A percentile compares a stretch with the other conserved stretches of the same genome.
phyloP scores from a whole-genome alignment of 2,329 filamentous ascomycete species.

The Xylaria sp. region DNA sequence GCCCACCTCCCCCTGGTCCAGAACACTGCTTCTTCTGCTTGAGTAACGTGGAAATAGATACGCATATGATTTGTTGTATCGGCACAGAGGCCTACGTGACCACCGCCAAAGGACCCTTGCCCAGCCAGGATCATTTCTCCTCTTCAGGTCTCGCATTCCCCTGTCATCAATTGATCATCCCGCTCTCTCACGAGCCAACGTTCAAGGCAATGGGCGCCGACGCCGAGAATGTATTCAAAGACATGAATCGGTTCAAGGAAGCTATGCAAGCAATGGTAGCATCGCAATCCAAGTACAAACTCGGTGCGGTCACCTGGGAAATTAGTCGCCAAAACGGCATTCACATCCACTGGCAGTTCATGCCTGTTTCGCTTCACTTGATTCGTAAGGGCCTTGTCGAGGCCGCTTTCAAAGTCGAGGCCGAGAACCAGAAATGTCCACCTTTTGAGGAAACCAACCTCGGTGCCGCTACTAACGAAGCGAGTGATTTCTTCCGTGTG shows the following conservation, averaged over 20 bases:
- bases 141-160: slow-evolving; percentile 73
- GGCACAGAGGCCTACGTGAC: slow-evolving; percentile 88
- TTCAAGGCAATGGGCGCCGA: slow-evolving; percentile 69
- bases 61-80: slow-evolving; percentile 89
- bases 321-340: slow-evolving; percentile 82
- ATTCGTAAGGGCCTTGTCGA: slow-evolving; percentile 78
- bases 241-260: slow-evolving; percentile 83
- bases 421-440: slow-evolving; percentile 71
- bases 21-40: slow-evolving; percentile 95
- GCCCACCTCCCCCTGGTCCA: slow-evolving; percentile 66
- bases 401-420: slow-evolving; percentile 86
- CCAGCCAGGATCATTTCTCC: slow-evolving; percentile 70
- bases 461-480: slow-evolving; percentile 55
- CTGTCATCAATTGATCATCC: slow-evolving; percentile 88
- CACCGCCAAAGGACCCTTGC: slow-evolving; percentile 88
- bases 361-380: slow-evolving; percentile 74
- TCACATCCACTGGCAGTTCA: slow-evolving; percentile 92
- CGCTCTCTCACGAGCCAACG: slow-evolving; percentile 80
- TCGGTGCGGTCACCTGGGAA: slow-evolving; percentile 91
- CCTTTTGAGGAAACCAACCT: slow-evolving; percentile 56
- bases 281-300: slow-evolving; percentile 57
- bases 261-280: slow-evolving; percentile 80
- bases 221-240: slow-evolving; percentile 67
- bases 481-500: slow-evolving; percentile 76
- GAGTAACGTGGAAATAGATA: slow-evolving; percentile 80